Evolutionary conservation across 2,329 filamentous ascomycete species (phyloP).

Genomic region (Metarhizium robertsii): DNA sequence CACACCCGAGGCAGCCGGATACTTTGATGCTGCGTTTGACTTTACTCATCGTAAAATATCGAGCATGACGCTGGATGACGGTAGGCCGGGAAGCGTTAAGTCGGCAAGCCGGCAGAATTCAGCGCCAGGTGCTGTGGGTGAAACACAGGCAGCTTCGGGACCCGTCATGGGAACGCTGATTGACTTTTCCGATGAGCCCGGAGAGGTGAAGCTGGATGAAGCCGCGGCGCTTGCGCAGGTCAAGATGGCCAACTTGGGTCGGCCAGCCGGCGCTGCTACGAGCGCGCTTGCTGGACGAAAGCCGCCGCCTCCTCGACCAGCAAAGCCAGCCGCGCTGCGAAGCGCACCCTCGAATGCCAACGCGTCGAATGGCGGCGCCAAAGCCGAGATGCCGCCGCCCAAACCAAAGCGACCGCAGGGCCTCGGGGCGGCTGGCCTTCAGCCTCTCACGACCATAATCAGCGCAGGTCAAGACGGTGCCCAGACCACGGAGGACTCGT

Average conservation of each 20-base stretch:
- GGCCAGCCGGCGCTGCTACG: slow-evolving; percentile 17
- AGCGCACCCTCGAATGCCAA: slow-evolving; percentile 25
- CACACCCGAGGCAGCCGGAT: slow-evolving; percentile 59
- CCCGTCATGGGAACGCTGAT: slow-evolving; percentile 50
- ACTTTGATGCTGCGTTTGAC: slow-evolving; percentile 59
- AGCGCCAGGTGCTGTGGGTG: slow-evolving; percentile 9
- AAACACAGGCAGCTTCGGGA: slow-evolving; percentile 19
- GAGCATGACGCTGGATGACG: slow-evolving; percentile 17
- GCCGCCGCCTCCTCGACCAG: slow-evolving; percentile 44
- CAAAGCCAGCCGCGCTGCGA: slow-evolving; percentile 47
- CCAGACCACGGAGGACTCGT: slow-evolving; percentile 27
- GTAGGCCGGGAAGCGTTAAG: slow-evolving; percentile 4
- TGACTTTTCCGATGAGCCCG: slow-evolving; percentile 47
- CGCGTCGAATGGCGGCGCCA: background rate
- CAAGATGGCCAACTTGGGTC: slow-evolving; percentile 13
- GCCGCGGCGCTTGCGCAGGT: slow-evolving; percentile 22
- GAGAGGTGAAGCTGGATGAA: slow-evolving; percentile 25
- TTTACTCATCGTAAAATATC: slow-evolving; percentile 16
- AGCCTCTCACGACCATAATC: slow-evolving; percentile 30
- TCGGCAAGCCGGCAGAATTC: slow-evolving; percentile 18
- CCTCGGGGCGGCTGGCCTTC: slow-evolving; percentile 16
- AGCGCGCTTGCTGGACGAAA: slow-evolving; percentile 23
- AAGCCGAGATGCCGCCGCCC: slow-evolving; percentile 19
- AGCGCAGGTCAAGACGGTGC: slow-evolving; percentile 12
- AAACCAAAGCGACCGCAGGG: slow-evolving; percentile 26